phyloP scores from a whole-genome alignment of 1,139 yeast genomes.

The Hemisphaericaspora lyxosophila region DNA sequence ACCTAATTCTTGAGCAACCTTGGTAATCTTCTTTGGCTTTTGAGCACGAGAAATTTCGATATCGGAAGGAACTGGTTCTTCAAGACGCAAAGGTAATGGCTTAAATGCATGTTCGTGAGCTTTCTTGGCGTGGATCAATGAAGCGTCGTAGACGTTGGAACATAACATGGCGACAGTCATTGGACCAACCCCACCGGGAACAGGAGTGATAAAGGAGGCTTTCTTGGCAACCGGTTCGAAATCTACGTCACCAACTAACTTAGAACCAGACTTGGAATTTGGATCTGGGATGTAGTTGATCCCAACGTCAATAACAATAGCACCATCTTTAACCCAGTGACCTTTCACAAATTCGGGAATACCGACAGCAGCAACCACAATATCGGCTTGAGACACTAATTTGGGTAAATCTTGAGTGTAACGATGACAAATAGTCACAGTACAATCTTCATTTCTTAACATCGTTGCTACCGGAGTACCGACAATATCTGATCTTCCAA shows the following conservation, averaged over 20 bases:
- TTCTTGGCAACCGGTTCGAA: slow-evolving; percentile 54
- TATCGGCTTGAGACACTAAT: slow-evolving; percentile 62
- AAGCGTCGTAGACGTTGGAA: slow-evolving; percentile 65
- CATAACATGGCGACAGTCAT: slow-evolving; percentile 86
- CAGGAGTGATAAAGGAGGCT: slow-evolving; percentile 72
- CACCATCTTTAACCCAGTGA: slow-evolving; percentile 69
- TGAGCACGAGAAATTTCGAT: slow-evolving; percentile 74
- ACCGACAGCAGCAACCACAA: slow-evolving; percentile 78
- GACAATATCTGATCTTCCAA: slow-evolving; percentile 81
- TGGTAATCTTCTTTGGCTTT: slow-evolving; percentile 63
- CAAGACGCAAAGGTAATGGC: slow-evolving; percentile 50
- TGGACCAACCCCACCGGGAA: slow-evolving; percentile 89
- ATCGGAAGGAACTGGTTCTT: slow-evolving; percentile 72
- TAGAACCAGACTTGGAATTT: slow-evolving; percentile 60
- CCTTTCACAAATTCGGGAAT: slow-evolving; percentile 68
- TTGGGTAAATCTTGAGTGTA: slow-evolving; percentile 52
- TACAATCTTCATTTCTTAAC: slow-evolving; percentile 69
- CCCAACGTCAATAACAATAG: slow-evolving; percentile 76
- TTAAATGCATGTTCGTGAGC: slow-evolving; percentile 46
- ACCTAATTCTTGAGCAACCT: slow-evolving; percentile 65
- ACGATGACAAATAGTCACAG: slow-evolving; percentile 73
- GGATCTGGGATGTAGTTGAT: slow-evolving; percentile 70
- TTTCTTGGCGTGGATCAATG: slow-evolving; percentile 52
- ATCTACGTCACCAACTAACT: slow-evolving; percentile 77
- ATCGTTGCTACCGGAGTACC: slow-evolving; percentile 79